Evolutionary conservation across 1,139 yeast genomes (phyloP).

Genomic region (Cylindricascospora bacillispora): DNA sequence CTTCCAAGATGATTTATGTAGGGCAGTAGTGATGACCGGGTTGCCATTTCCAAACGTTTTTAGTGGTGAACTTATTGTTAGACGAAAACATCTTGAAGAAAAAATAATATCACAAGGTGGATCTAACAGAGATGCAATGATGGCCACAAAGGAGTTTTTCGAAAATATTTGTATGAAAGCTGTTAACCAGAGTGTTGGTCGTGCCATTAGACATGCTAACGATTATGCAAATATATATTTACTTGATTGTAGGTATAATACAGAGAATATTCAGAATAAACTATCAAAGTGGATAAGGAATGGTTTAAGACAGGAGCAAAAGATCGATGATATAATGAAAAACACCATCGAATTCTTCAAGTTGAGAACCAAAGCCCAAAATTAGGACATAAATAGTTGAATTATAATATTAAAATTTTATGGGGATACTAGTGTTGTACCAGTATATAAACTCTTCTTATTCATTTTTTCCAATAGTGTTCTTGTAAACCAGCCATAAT

Average conservation of each 20-base stretch:
- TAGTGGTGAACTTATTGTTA: constrained; percentile 75
- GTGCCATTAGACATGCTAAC: constrained; percentile 74
- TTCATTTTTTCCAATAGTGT: constrained; percentile 18
- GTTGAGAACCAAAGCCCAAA: constrained; percentile 1
- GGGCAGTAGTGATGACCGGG: constrained; percentile 83
- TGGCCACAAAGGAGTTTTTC: constrained; percentile 36
- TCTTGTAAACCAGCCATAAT: constrained; percentile 26
- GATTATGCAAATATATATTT: constrained; percentile 73
- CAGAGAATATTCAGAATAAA: constrained; percentile 40
- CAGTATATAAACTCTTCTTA: constrained; percentile 20
- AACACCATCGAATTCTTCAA: constrained; percentile 15
- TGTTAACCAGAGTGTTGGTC: constrained; percentile 84
- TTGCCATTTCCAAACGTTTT: constrained; percentile 80
- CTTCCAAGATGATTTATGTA: constrained; percentile 72
- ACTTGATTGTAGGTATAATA: constrained; percentile 51
- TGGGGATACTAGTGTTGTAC: constrained; percentile 10
- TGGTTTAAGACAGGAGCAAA: constrained; percentile 23
- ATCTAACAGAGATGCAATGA: constrained; percentile 16
- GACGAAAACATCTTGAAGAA: constrained; percentile 49
- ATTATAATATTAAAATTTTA: constrained; percentile 4
- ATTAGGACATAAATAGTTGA: background rate
- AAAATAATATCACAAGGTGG: constrained; percentile 23
- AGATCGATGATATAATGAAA: constrained; percentile 10
- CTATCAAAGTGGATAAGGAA: constrained; percentile 69
- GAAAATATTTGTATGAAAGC: constrained; percentile 88